Evolutionary conservation across 352 stramenopile genomes (phyloP).

Genomic region (Albugo laibachii): DNA sequence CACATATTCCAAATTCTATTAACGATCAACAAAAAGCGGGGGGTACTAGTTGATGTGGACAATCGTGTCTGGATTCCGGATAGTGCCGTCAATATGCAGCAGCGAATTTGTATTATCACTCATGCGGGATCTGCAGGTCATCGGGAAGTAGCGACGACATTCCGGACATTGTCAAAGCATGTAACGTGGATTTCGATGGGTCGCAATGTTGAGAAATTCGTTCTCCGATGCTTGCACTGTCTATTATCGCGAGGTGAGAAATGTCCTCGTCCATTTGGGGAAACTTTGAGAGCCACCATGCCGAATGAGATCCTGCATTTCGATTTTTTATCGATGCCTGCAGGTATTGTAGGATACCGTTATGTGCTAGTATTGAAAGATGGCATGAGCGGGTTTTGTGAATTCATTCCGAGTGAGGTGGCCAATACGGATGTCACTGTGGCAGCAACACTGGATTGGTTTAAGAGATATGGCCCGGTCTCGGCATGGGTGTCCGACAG

Average conservation of each 20-base stretch:
- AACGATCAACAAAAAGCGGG: too few species aligned
- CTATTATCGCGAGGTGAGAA: constrained; percentile 2
- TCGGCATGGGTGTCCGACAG: background rate
- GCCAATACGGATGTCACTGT: background rate
- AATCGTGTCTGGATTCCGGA: too few species aligned
- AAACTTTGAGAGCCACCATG: constrained; percentile 8
- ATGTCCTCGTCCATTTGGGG: constrained; percentile 7
- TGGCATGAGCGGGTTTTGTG: constrained; percentile 12
- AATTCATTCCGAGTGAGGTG: constrained; percentile 6
- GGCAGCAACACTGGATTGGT: background rate
- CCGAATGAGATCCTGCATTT: constrained; percentile 19
- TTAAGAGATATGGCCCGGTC: background rate
- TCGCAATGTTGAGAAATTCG: too few species aligned
- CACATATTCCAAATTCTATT: too few species aligned
- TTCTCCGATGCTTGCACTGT: constrained; percentile 1
- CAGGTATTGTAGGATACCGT: constrained; percentile 1
- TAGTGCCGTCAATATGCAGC: too few species aligned
- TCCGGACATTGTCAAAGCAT: too few species aligned
- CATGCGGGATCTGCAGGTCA: too few species aligned
- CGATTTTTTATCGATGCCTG: constrained; percentile 13
- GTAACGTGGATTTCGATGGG: too few species aligned
- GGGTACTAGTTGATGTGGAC: too few species aligned
- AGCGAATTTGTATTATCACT: too few species aligned
- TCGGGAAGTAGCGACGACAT: too few species aligned
- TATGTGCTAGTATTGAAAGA: constrained; percentile 18